Conservation (phyloP, 2,329 filamentous ascomycete species). For the Epichloe sp. region DNA sequence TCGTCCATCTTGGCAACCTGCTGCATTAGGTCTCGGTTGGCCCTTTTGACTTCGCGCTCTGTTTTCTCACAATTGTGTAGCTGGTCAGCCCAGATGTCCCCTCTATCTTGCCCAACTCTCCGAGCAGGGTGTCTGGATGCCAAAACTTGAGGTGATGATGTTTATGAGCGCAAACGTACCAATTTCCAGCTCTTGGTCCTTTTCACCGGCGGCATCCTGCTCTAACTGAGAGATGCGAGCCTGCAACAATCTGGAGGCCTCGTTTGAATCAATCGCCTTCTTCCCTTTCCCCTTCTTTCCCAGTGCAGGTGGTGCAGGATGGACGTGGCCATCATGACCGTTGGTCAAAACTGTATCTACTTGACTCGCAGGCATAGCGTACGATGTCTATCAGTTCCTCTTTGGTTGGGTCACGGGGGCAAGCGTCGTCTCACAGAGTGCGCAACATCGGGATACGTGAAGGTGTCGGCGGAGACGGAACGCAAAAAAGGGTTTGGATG, state of each 20-base stretch:
- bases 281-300: conserved; percentile 75
- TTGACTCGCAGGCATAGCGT: conserved; percentile 27
- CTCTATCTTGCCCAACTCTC: background rate
- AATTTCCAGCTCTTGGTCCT: conserved; percentile 92
- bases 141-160: background rate
- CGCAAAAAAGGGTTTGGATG: background rate
- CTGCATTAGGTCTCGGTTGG: conserved; percentile 78
- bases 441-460: background rate
- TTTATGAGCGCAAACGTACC: conserved; percentile 35
- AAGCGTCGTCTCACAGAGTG: conserved; percentile 8
- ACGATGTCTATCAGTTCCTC: conserved; percentile 8
- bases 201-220: conserved; percentile 82
- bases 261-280: conserved; percentile 71
- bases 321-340: conserved; percentile 26
- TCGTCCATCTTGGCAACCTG: conserved; percentile 87
- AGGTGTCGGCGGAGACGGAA: background rate
- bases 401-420: conserved; percentile 1
- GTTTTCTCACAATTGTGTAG: conserved; percentile 5
- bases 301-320: conserved; percentile 27
- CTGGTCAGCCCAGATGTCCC: background rate
- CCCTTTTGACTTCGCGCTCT: conserved; percentile 92
- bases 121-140: background rate
- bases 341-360: conserved; percentile 29
- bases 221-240: conserved; percentile 93
- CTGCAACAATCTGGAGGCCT: conserved; percentile 82